phyloP scores from a whole-genome alignment of 2,329 filamentous ascomycete genomes.

The Diaporthe destruens region DNA sequence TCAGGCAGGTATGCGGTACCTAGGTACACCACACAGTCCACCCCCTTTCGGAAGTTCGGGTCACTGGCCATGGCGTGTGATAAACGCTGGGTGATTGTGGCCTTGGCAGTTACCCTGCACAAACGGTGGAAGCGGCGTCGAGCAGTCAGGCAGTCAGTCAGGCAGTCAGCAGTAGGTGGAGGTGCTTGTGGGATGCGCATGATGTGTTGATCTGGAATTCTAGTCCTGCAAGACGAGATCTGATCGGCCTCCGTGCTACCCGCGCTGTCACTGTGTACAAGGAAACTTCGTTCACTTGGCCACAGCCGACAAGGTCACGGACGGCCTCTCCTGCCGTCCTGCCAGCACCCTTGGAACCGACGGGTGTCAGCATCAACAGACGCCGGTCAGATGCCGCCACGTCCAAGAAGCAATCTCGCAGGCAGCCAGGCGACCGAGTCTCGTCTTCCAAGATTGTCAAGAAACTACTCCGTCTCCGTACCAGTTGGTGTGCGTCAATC shows the following conservation, averaged over 20 bases:
- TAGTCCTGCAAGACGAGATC: slow-evolving; percentile 25
- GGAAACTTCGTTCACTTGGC: background rate
- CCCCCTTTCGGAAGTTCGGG: slow-evolving; percentile 17
- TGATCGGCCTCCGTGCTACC: slow-evolving; percentile 32
- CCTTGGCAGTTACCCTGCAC: slow-evolving; percentile 17
- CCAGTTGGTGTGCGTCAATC: background rate
- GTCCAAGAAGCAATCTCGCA: background rate
- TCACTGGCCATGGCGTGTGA: slow-evolving; percentile 30
- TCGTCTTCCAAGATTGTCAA: background rate
- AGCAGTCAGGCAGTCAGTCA: too few species aligned
- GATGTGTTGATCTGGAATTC: slow-evolving; percentile 19
- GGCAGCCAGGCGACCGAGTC: background rate
- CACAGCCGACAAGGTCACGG: slow-evolving; percentile 1
- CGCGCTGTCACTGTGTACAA: slow-evolving; percentile 12
- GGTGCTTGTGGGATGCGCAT: slow-evolving; percentile 2
- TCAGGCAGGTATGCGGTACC: too few species aligned
- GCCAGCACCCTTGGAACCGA: slow-evolving; percentile 14
- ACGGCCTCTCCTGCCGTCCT: slow-evolving; percentile 1
- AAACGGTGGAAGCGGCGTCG: slow-evolving; percentile 5
- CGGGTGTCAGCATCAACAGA: slow-evolving; percentile 27
- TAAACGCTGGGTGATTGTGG: slow-evolving; percentile 24
- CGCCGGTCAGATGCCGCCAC: slow-evolving; percentile 14
- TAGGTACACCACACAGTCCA: too few species aligned
- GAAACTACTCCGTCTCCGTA: background rate
- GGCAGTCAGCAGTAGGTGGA: background rate